Evolutionary conservation across 768 basidiomycete genomes (phyloP), one percentile per base, ranked within the genome.

Genomic region (Mycena crocata): DNA sequence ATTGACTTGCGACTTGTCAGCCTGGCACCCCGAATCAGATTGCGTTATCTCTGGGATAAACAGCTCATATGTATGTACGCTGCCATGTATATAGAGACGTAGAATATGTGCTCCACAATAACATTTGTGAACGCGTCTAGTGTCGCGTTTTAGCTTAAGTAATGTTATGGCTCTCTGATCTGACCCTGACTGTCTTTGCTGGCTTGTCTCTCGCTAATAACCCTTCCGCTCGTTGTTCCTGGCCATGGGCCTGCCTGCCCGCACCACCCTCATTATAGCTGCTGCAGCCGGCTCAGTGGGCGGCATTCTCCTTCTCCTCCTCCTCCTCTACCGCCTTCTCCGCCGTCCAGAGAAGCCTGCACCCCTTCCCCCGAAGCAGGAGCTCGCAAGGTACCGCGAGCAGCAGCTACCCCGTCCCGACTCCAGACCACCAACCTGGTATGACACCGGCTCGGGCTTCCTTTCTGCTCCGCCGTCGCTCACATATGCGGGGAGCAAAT

Each of bases 361-460:
- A 0, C 90, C 91, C 5, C 80, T 91, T 0, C 91, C 90, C 0
- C 90, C 89, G 17, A 81, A 87, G 14, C 90, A 91, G 68, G 86
- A 88, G 19, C 85, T 91, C 26, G 89, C 90, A 6, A 87, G 87
- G 69, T 85, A 87, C 58, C 84, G 90, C 17, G 84, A 86, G 67
- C 84, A 83, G 32, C 82, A 84, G 28, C 12, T 26, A 31, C 39
- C 44, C 39, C 48, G n/a, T 45, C 35, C 45, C 19, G 39, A 46
- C 12, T 52, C 61, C 56, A 70, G 67, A 30, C 54, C 61, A 23
- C 24, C 58, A 50, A 73, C 73, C 14, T 78, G 75, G 72, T 69
- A 70, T 42, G 72, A 75, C n/a, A n/a, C n/a, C n/a, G n/a, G n/a
- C 40, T 51, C 70, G 10, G 59, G 62, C 39, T 45, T 60, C 44